Evolutionary conservation across 2,329 filamentous ascomycete species (phyloP).

Genomic region (Fusarium robinianum): DNA sequence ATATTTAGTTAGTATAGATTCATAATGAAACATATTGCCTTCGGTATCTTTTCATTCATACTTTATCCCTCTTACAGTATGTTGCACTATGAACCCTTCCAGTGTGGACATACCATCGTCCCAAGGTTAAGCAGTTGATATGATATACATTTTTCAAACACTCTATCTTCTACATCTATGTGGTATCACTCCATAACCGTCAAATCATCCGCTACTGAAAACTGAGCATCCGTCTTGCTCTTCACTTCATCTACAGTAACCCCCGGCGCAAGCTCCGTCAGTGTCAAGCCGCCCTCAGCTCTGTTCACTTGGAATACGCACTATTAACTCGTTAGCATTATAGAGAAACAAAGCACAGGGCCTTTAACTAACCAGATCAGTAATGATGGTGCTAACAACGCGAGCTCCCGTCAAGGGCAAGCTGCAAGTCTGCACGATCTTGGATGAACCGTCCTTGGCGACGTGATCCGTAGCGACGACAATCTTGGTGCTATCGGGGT

Average conservation of each 20-base stretch:
- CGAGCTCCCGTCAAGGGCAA: constrained; percentile 68
- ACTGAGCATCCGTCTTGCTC: constrained; percentile 71
- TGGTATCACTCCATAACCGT: constrained; percentile 48
- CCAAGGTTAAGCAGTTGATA: too few relatives aligned
- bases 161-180: constrained; percentile 2
- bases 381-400: constrained; percentile 74
- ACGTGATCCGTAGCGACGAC: constrained; percentile 73
- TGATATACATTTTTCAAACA: too few relatives aligned
- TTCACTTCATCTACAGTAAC: constrained; percentile 70
- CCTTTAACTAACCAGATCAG: constrained; percentile 65
- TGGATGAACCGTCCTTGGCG: constrained; percentile 68
- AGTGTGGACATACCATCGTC: too few relatives aligned
- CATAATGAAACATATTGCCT: too few relatives aligned
- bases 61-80: too few relatives aligned
- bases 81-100: too few relatives aligned
- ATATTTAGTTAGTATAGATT: constrained; percentile 18
- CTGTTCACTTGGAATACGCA: constrained; percentile 74
- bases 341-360: neutral
- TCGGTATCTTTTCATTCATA: too few relatives aligned
- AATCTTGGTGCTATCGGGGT: constrained; percentile 73
- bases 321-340: constrained; percentile 41
- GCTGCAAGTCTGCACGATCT: constrained; percentile 67
- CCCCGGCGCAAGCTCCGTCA: constrained; percentile 72
- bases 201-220: constrained; percentile 63
- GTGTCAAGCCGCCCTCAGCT: constrained; percentile 61